These are phyloP conservation scores for Gossypium trilobum DNA, from an alignment of 441 rosid genomes.

Conservation along the genomic window DNA sequence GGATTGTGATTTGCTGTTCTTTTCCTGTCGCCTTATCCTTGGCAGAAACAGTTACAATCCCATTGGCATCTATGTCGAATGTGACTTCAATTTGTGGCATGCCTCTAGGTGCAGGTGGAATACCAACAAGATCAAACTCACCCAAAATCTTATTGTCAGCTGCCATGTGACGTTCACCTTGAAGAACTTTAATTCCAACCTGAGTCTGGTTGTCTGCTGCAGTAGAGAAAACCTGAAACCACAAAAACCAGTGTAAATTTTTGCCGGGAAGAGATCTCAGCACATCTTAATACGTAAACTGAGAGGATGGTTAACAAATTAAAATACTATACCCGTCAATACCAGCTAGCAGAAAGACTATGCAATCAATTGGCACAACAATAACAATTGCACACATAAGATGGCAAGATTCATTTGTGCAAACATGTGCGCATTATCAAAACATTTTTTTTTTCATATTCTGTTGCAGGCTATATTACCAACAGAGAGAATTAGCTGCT, in stretches of 20 bases:
- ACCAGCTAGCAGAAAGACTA: neutral
- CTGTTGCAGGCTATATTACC: neutral
- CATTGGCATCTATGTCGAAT: constrained; percentile 36
- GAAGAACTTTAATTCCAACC: constrained; percentile 51
- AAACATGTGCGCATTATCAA: neutral
- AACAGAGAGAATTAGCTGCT: neutral
- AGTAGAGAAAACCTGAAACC: constrained; percentile 36
- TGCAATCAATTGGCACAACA: neutral
- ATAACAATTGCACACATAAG: neutral
- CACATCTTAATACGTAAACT: neutral
- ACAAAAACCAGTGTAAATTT: neutral
- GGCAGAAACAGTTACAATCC: constrained; percentile 35
- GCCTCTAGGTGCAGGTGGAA: constrained; percentile 38
- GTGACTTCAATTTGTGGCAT: constrained; percentile 39
- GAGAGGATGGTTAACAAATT: neutral
- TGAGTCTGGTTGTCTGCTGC: constrained; percentile 40
- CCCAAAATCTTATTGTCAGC: constrained; percentile 42
- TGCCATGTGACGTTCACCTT: constrained; percentile 61
- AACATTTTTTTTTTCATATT: neutral
- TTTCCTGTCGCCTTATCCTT: constrained; percentile 35
- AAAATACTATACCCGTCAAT: neutral
- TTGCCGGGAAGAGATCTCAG: neutral
- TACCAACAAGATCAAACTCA: constrained; percentile 36
- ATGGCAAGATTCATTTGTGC: neutral
- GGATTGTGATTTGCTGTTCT: constrained; percentile 39